phyloP scores from a whole-genome alignment of 2,329 filamentous ascomycete species.

The Massarina eburnea region DNA sequence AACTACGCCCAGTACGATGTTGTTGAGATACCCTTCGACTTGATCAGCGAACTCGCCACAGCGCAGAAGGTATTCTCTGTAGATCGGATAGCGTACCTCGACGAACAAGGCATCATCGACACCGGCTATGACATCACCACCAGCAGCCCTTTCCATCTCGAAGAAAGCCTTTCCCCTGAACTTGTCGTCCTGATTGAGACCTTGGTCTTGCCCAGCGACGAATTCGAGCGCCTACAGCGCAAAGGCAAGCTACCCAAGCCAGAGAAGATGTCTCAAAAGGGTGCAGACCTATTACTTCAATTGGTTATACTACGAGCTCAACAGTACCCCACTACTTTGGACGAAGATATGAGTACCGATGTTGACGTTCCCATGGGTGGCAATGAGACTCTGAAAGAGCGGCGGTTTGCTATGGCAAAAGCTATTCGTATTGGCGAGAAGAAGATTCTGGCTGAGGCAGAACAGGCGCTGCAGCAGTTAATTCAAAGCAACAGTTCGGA shows the following conservation, averaged over 20 bases:
- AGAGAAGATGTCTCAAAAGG: slow-evolving; percentile 42
- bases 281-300: slow-evolving; percentile 43
- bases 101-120: slow-evolving; percentile 66
- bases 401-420: slow-evolving; percentile 59
- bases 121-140: slow-evolving; percentile 66
- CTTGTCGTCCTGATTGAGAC: slow-evolving; percentile 48
- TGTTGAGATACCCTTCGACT: slow-evolving; percentile 69
- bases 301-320: slow-evolving; percentile 44
- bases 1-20: slow-evolving; percentile 80
- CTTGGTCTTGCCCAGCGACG: slow-evolving; percentile 44
- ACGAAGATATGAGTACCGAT: slow-evolving; percentile 54
- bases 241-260: slow-evolving; percentile 49
- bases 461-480: slow-evolving; percentile 33
- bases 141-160: slow-evolving; percentile 34
- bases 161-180: slow-evolving; percentile 45
- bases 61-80: slow-evolving; percentile 16
- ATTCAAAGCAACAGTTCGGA: slow-evolving; percentile 29
- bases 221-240: slow-evolving; percentile 45
- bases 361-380: slow-evolving; percentile 38
- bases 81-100: slow-evolving; percentile 55
- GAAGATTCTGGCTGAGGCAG: slow-evolving; percentile 61
- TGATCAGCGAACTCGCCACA: slow-evolving; percentile 47
- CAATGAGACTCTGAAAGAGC: slow-evolving; percentile 17
- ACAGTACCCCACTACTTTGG: slow-evolving; percentile 58
- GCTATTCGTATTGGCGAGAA: slow-evolving; percentile 74